Percentiles rank a stretch among this genome's conserved stretches.
These are phyloP conservation scores for Nitzschia sp. DNA, from an alignment of 108 stramenopile genomes.

Conservation along the genomic window DNA sequence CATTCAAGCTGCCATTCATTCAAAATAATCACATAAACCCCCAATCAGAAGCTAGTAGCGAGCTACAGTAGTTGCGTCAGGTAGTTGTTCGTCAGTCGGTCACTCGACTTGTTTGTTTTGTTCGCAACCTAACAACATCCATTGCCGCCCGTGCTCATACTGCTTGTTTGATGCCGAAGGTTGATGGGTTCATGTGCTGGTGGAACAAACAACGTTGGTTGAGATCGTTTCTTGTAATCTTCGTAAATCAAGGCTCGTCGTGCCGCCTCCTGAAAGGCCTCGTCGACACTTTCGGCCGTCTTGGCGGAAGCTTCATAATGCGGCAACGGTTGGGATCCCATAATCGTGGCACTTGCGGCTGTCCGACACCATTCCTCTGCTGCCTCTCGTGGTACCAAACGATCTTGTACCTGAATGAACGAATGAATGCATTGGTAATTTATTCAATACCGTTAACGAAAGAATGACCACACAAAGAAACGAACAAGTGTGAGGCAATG, in stretches of 20 bases:
- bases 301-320: constrained; percentile 97
- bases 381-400: constrained; percentile 67
- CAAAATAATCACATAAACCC: too few relatives aligned
- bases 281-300: constrained; percentile 93
- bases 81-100: too few relatives aligned
- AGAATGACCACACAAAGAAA: neutral
- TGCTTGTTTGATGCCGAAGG: constrained; percentile 25
- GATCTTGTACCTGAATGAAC: constrained; percentile 64
- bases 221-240: constrained; percentile 46
- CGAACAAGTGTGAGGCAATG: too few relatives aligned
- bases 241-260: constrained; percentile 51
- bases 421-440: too few relatives aligned
- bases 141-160: constrained; percentile 15
- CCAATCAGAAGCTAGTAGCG: too few relatives aligned
- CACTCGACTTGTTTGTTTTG: too few relatives aligned
- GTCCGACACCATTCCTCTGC: constrained; percentile 85
- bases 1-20: too few relatives aligned
- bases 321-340: constrained; percentile 74
- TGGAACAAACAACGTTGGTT: constrained; percentile 63
- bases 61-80: too few relatives aligned
- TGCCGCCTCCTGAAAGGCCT: constrained; percentile 85
- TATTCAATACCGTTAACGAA: neutral
- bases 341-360: constrained; percentile 52
- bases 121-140: constrained; percentile 18
- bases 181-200: constrained; percentile 37